These are phyloP conservation scores for Blastocystis sp. DNA, from an alignment of 352 stramenopile genomes.

Conservation along the genomic window DNA sequence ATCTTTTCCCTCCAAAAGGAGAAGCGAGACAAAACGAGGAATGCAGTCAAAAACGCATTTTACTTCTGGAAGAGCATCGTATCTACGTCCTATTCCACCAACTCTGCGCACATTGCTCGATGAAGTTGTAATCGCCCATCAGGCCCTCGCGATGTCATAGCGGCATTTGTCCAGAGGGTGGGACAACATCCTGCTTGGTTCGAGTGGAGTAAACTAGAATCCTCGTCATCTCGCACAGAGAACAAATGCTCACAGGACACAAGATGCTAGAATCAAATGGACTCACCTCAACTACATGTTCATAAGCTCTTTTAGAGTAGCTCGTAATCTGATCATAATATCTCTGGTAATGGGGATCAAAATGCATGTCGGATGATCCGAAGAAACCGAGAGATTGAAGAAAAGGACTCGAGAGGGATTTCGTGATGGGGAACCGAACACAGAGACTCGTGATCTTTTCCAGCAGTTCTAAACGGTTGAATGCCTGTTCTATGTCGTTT, in stretches of 20 bases:
- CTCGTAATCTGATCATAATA: background rate
- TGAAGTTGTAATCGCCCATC: background rate
- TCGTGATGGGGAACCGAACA: background rate
- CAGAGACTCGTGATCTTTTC: background rate
- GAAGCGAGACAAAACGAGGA: background rate
- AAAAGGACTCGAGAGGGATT: background rate
- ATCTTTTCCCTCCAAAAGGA: background rate
- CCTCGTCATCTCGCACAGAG: background rate
- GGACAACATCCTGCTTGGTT: background rate
- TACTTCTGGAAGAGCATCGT: background rate
- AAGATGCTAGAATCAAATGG: background rate
- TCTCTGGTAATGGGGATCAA: background rate
- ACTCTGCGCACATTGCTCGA: background rate
- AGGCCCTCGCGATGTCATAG: background rate
- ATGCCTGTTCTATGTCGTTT: background rate
- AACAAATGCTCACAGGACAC: conserved; percentile 12
- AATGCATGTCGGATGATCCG: background rate
- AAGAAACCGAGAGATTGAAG: background rate
- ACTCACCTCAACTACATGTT: background rate
- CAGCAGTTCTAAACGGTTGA: background rate
- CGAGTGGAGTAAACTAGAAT: background rate
- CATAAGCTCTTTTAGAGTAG: conserved; percentile 12
- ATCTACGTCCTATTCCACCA: background rate
- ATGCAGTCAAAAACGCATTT: conserved; percentile 4
- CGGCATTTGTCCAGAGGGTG: background rate